A percentile compares a stretch with the other conserved stretches of the same genome.
Conservation (phyloP, 805 yeast species). For the Ogataea trehalophila region DNA sequence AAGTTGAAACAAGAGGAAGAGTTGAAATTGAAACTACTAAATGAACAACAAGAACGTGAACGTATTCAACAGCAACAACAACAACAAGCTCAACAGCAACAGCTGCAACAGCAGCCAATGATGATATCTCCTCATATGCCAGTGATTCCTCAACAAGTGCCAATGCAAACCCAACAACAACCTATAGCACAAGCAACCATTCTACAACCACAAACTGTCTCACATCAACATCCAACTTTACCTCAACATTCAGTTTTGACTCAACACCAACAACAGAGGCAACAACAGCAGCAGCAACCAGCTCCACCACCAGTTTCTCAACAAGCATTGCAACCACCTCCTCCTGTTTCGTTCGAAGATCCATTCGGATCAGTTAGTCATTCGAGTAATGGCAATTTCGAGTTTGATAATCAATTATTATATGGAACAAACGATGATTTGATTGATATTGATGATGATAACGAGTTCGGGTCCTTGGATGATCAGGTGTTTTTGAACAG, state of each 20-base stretch:
- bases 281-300: background rate
- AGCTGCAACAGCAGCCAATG: slow-evolving; percentile 5
- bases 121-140: no score
- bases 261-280: no score
- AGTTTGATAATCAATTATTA: slow-evolving; percentile 25
- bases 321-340: background rate
- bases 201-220: slow-evolving; percentile 11
- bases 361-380: slow-evolving; percentile 15
- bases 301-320: background rate
- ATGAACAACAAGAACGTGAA: slow-evolving; percentile 10
- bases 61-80: slow-evolving; percentile 25
- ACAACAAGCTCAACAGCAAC: slow-evolving; percentile 11
- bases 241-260: no score
- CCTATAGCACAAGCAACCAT: slow-evolving; percentile 8
- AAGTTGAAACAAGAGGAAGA: slow-evolving; percentile 11
- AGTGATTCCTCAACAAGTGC: background rate
- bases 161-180: slow-evolving; percentile 18
- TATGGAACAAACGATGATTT: slow-evolving; percentile 27
- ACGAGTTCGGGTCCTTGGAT: slow-evolving; percentile 29
- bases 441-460: slow-evolving; percentile 24
- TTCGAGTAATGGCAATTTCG: slow-evolving; percentile 18
- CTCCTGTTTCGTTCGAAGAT: slow-evolving; percentile 12
- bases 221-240: no score
- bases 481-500: slow-evolving; percentile 31
- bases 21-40: slow-evolving; percentile 7